Evolutionary conservation across 805 yeast genomes (phyloP).

Genomic region (Lipomyces orientalis): DNA sequence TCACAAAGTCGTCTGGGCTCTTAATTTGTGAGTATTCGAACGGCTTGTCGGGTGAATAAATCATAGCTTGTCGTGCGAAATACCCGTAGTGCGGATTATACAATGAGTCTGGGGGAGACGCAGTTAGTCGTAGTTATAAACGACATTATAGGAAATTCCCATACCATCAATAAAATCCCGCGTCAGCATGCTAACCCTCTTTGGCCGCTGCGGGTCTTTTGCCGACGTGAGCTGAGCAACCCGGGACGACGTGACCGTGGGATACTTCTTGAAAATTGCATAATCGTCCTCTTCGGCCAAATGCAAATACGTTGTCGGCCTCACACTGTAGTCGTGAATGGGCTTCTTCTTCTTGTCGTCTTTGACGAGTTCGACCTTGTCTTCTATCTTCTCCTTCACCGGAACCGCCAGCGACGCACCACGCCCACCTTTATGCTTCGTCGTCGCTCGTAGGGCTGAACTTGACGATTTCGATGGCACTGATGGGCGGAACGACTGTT

Average conservation of each 20-base stretch:
- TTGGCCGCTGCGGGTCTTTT: constrained; percentile 56
- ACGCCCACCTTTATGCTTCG: constrained; percentile 8
- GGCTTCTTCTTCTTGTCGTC: constrained; percentile 19
- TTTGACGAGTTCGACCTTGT: constrained; percentile 7
- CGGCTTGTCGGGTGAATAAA: constrained; percentile 69
- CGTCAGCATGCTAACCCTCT: constrained; percentile 68
- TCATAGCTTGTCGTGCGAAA: constrained; percentile 77
- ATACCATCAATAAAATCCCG: constrained; percentile 73
- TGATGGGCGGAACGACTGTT: neutral
- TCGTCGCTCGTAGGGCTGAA: constrained; percentile 27
- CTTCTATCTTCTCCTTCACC: constrained; percentile 8
- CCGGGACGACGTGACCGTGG: constrained; percentile 49
- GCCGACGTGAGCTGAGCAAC: constrained; percentile 42
- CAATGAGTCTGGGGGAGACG: constrained; percentile 67
- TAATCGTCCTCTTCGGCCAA: constrained; percentile 44
- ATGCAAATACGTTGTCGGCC: constrained; percentile 38
- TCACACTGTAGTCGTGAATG: constrained; percentile 38
- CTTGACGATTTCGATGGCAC: constrained; percentile 6
- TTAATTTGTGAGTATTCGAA: constrained; percentile 63
- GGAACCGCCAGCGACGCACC: constrained; percentile 30
- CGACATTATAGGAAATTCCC: neutral
- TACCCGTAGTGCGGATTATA: constrained; percentile 85
- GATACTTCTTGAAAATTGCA: constrained; percentile 52
- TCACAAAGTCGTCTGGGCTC: constrained; percentile 73
- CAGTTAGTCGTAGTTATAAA: neutral